phyloP scores from a whole-genome alignment of 2,329 filamentous ascomycete species.

The Cordyceps farinosa region DNA sequence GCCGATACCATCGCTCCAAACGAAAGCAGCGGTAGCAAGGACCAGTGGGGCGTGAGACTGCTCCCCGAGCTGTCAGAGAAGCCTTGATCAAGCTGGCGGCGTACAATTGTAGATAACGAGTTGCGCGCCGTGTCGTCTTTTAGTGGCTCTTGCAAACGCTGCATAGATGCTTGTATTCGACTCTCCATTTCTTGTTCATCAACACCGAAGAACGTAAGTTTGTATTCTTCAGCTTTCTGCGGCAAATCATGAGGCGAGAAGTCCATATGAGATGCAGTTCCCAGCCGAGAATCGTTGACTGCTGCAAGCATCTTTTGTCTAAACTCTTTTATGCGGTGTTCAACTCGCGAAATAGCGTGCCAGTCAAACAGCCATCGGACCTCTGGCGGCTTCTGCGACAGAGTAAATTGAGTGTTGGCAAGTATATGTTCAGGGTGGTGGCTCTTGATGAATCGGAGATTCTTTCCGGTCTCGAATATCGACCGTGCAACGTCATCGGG shows the following conservation, averaged over 20 bases:
- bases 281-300: constrained; percentile 18
- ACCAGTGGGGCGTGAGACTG: constrained; percentile 53
- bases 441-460: constrained; percentile 66
- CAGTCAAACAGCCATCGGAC: constrained; percentile 70
- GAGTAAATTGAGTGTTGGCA: constrained; percentile 47
- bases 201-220: constrained; percentile 47
- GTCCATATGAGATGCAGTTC: background rate
- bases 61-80: constrained; percentile 21
- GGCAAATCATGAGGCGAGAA: no score
- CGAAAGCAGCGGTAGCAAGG: constrained; percentile 64
- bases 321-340: constrained; percentile 51
- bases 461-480: constrained; percentile 78
- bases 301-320: constrained; percentile 28
- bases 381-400: constrained; percentile 48
- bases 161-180: constrained; percentile 49
- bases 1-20: constrained; percentile 69
- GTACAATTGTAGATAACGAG: constrained; percentile 39
- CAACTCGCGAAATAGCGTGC: constrained; percentile 63
- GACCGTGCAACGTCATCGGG: constrained; percentile 63
- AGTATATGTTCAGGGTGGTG: constrained; percentile 71
- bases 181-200: constrained; percentile 45
- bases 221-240: background rate
- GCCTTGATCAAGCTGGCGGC: constrained; percentile 34
- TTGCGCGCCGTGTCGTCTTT: constrained; percentile 28
- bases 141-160: constrained; percentile 36